phyloP scores from a whole-genome alignment of 306 rosid genomes.

The Calophaca sinica region DNA sequence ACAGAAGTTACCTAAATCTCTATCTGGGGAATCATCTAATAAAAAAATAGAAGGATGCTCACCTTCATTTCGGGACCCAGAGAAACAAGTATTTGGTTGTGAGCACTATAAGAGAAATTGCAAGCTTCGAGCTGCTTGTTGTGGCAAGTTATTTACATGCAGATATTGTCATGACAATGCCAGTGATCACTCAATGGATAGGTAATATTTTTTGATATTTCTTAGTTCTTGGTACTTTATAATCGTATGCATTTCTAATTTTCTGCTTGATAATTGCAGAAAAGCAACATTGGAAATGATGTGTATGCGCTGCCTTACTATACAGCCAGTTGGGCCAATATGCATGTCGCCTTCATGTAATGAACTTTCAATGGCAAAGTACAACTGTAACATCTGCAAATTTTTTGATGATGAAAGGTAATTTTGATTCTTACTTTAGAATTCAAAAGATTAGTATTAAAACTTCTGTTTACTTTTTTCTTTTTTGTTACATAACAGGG shows the following conservation, averaged over 20 bases:
- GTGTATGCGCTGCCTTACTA: slow-evolving; percentile 85
- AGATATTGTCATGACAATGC: slow-evolving; percentile 99
- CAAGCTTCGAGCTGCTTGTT: slow-evolving; percentile 96
- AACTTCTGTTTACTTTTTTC: not conserved
- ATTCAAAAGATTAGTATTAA: slow-evolving; percentile 28
- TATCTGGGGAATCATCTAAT: slow-evolving; percentile 66
- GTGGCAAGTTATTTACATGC: slow-evolving; percentile 92
- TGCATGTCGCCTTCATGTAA: slow-evolving; percentile 89
- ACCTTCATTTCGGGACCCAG: slow-evolving; percentile 75
- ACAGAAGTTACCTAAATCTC: slow-evolving; percentile 84
- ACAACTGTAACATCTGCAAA: slow-evolving; percentile 90
- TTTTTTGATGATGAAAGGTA: slow-evolving; percentile 99
- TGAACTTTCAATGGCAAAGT: slow-evolving; percentile 86
- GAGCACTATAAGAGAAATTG: slow-evolving; percentile 99
- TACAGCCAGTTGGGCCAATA: slow-evolving; percentile 86
- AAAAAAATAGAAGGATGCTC: slow-evolving; percentile 71
- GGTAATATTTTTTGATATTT: slow-evolving; percentile 58
- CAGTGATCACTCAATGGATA: slow-evolving; percentile 98
- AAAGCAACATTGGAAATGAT: slow-evolving; percentile 94
- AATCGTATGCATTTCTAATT: slow-evolving; percentile 38
- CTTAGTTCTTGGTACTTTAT: slow-evolving; percentile 37
- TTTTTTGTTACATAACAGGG: not conserved
- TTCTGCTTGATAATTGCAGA: slow-evolving; percentile 58
- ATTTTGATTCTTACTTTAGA: slow-evolving; percentile 31
- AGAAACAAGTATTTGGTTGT: slow-evolving; percentile 82